These are phyloP conservation scores for Secale cereale DNA, from an alignment of 176 grass and related monocot genomes.

Conservation along the genomic window DNA sequence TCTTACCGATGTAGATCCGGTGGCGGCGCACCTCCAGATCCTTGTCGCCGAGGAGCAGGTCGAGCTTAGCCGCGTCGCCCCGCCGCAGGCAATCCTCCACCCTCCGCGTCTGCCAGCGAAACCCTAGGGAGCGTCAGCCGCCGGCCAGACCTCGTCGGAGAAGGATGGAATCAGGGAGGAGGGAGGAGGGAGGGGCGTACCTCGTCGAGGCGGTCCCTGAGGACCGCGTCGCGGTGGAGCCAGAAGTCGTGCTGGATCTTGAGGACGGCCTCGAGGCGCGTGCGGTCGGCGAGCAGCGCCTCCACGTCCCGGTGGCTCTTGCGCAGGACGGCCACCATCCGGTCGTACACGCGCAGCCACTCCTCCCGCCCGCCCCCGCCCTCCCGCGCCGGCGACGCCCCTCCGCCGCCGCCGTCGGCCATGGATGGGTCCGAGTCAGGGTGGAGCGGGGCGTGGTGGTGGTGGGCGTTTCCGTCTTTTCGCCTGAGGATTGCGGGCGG, in stretches of 20 bases:
- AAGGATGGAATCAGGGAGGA: background rate
- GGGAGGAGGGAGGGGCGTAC: background rate
- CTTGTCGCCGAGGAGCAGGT: constrained; percentile 24
- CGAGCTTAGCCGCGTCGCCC: constrained; percentile 8
- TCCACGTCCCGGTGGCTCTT: constrained; percentile 26
- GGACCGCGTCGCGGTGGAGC: constrained; percentile 3
- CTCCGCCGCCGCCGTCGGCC: background rate
- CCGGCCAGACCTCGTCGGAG: too few relatives aligned
- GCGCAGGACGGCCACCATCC: constrained; percentile 34
- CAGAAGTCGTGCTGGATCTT: constrained; percentile 23
- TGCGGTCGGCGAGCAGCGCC: constrained; percentile 25
- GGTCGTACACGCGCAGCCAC: constrained; percentile 31
- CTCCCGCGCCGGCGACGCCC: background rate
- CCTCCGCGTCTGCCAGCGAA: constrained; percentile 28
- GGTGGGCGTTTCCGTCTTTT: background rate
- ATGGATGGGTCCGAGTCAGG: background rate
- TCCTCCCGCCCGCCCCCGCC: background rate
- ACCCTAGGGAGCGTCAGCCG: constrained; percentile 16
- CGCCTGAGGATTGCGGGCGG: too few relatives aligned
- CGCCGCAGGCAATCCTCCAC: background rate
- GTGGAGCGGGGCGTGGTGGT: background rate
- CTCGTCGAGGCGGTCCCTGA: constrained; percentile 3
- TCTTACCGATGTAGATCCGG: constrained; percentile 40
- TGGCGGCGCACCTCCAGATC: constrained; percentile 22
- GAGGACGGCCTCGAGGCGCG: constrained; percentile 29